These are phyloP conservation scores for Paramecium primaurelia DNA, from an alignment of 73 alveolate genomes.

Conservation along the genomic window DNA sequence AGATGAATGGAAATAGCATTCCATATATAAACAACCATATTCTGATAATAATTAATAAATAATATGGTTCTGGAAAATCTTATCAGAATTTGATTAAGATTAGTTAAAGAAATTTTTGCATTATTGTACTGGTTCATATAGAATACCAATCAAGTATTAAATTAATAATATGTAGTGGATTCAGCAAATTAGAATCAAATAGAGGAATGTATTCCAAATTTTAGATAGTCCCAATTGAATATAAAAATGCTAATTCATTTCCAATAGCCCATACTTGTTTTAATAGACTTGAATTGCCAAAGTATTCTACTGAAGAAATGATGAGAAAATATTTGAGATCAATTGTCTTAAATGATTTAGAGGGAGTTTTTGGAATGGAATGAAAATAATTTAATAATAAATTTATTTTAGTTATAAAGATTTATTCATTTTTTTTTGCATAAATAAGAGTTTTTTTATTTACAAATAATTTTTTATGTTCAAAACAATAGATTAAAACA, in stretches of 20 bases:
- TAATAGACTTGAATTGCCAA: conserved; percentile 93
- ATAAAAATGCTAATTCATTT: conserved; percentile 72
- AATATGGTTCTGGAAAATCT: conserved; percentile 82
- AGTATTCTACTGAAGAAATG: conserved; percentile 45
- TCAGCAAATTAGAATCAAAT: conserved; percentile 75
- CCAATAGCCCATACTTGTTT: conserved; percentile 97
- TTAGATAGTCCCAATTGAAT: conserved; percentile 72
- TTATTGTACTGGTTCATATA: conserved; percentile 93
- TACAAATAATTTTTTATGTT: background rate
- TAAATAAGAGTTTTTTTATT: background rate
- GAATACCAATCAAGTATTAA: conserved; percentile 76
- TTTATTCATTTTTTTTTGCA: background rate
- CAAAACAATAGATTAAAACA: background rate
- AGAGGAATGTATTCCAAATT: conserved; percentile 92
- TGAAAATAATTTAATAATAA: background rate
- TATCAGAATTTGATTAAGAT: conserved; percentile 77
- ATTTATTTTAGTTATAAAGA: background rate
- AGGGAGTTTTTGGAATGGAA: conserved; percentile 61
- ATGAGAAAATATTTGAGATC: conserved; percentile 39
- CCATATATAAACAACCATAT: conserved; percentile 79
- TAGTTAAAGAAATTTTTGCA: conserved; percentile 82
- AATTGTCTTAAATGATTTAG: conserved; percentile 52
- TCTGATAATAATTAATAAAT: conserved; percentile 69
- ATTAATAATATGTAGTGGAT: conserved; percentile 51
- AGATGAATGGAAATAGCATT: conserved; percentile 87